Evolutionary conservation across 345 rosid species (phyloP).

Genomic region (Clausena lansium): DNA sequence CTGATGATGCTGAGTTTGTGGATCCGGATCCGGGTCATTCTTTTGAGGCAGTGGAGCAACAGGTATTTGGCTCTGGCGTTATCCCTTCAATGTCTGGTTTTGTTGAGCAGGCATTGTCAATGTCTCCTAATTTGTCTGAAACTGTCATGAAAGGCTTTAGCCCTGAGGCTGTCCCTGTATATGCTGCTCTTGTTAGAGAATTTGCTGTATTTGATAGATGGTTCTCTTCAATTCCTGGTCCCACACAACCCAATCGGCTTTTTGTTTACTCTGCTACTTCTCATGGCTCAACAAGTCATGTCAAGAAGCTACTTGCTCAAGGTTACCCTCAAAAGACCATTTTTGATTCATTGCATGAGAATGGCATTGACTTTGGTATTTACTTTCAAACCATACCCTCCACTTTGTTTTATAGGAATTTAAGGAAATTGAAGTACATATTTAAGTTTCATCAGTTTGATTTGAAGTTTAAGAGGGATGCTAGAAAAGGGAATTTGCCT

Average conservation of each 20-base stretch:
- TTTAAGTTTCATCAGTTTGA: slow-evolving; percentile 66
- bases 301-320: slow-evolving; percentile 61
- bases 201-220: slow-evolving; percentile 88
- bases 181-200: slow-evolving; percentile 57
- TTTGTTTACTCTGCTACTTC: slow-evolving; percentile 92
- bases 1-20: slow-evolving; percentile 83
- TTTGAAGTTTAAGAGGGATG: slow-evolving; percentile 66
- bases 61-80: slow-evolving; percentile 71
- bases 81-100: slow-evolving; percentile 90
- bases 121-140: slow-evolving; percentile 68
- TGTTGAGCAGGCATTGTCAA: slow-evolving; percentile 80
- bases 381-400: slow-evolving; percentile 83
- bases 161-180: slow-evolving; percentile 73
- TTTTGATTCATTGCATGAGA: slow-evolving; percentile 82
- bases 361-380: slow-evolving; percentile 61
- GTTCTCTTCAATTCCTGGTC: slow-evolving; percentile 97
- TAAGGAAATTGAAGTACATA: slow-evolving; percentile 79
- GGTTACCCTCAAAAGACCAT: slow-evolving; percentile 95
- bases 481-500: slow-evolving; percentile 69
- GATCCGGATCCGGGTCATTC: slow-evolving; percentile 99
- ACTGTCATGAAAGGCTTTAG: slow-evolving; percentile 86
- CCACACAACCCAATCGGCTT: slow-evolving; percentile 92
- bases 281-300: slow-evolving; percentile 91
- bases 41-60: slow-evolving; percentile 76
- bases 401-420: slow-evolving; percentile 77